Base-by-base conservation (phyloP, 495 filamentous ascomycete genomes). In the Lasiosphaeria hispida region DNA sequence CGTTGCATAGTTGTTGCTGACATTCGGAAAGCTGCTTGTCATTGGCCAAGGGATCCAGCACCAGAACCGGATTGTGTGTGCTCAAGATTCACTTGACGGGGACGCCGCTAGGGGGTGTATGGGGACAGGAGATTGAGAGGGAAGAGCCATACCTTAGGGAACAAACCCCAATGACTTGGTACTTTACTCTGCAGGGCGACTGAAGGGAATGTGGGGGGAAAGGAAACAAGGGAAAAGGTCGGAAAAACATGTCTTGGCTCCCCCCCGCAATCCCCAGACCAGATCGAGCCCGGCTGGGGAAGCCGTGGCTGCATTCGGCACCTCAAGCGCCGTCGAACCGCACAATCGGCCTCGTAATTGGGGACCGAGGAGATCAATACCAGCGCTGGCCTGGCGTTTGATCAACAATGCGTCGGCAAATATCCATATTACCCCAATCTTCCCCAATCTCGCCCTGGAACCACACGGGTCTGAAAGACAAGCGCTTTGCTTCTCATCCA, bases 351-450 rank as follows among this genome's bases (percentile, higher is more conserved):
- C 23, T 19, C 3, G 11, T 4, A 58, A 63, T 11, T 60, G 57
- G 61, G 50, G 7, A 36, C 59, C 60, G 61, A 54, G 40, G 11
- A n/a, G 17, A 56, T 10, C 30, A 39, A 55, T 36, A 49, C 18
- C 47, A 45, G 36, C 17, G 11, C 30, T 33, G 15, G 13, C 2
- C 35, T 39, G 30, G 36, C 50, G 57, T 61, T 55, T 64, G 60
- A 64, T 63, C 60, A 45, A 37, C 67, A 37, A 56, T 59, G 63
- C 54, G 40, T 36, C 35, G 48, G 42, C 19, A 68, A 71, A 71
- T 72, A 71, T 11, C 66, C 68, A 69, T 68, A 71, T 71, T 69
- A 63, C 57, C 48, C 56, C 60, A 66, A 59, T 61, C 60, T 57
- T 53, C 48, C 54, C 59, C 61, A 62, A 43, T 52, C 51, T 34